phyloP scores from a whole-genome alignment of 495 filamentous ascomycete genomes.

The Usnea hakonensis region DNA sequence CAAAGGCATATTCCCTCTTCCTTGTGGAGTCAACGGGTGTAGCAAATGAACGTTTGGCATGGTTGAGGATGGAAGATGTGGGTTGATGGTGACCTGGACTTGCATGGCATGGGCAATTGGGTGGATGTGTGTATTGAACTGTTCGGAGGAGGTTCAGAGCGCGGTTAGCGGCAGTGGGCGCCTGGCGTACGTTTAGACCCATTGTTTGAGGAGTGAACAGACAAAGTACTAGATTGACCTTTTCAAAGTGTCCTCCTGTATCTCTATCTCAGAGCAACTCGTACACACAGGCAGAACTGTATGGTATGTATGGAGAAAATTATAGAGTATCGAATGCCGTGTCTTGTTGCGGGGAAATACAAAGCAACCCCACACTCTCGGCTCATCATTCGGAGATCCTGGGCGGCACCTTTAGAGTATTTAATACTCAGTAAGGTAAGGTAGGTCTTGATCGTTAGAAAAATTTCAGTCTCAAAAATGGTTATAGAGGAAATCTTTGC shows the following conservation, averaged over 20 bases:
- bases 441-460: too few species aligned
- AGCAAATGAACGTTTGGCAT: conserved; percentile 56
- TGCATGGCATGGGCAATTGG: conserved; percentile 84
- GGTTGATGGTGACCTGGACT: conserved; percentile 64
- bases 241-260: background rate
- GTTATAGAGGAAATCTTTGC: too few species aligned
- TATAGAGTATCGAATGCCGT: background rate
- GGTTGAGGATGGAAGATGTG: conserved; percentile 41
- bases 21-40: conserved; percentile 62
- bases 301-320: background rate
- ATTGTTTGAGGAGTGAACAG: conserved; percentile 3
- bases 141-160: conserved; percentile 80
- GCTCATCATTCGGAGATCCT: background rate
- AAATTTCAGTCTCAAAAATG: too few species aligned
- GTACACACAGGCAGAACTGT: too few species aligned
- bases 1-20: conserved; percentile 95
- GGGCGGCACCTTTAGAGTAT: too few species aligned
- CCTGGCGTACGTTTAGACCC: conserved; percentile 42
- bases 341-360: background rate
- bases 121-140: conserved; percentile 83
- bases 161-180: conserved; percentile 60
- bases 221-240: background rate
- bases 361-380: background rate
- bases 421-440: too few species aligned
- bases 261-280: too few species aligned